Evolutionary conservation across 345 rosid genomes (phyloP).

Genomic region (Salix viminalis): DNA sequence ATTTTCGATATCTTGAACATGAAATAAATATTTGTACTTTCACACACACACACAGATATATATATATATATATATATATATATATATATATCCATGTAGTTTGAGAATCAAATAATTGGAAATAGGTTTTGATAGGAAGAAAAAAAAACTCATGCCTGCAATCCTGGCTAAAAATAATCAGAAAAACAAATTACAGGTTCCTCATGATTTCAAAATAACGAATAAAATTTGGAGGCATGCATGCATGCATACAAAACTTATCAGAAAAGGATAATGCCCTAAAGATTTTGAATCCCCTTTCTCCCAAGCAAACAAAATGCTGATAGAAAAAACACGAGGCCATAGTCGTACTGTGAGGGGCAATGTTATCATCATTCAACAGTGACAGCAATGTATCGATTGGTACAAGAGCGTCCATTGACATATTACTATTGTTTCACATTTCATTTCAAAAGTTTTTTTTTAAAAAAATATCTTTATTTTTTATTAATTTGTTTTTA

Average conservation of each 20-base stretch:
- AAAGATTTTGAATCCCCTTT: background rate
- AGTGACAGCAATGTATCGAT: background rate
- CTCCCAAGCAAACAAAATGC: conserved; percentile 3
- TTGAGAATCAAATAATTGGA: background rate
- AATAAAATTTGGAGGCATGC: background rate
- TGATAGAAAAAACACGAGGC: conserved; percentile 9
- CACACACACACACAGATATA: no score
- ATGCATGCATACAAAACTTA: background rate
- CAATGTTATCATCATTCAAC: background rate
- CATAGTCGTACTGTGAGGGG: background rate
- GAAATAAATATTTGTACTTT: background rate
- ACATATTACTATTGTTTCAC: background rate
- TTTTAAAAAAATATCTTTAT: no score
- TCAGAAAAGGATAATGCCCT: background rate
- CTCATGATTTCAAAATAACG: background rate
- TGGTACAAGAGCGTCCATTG: background rate
- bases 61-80: no score
- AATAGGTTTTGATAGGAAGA: background rate
- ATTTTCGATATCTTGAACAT: background rate
- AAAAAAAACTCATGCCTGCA: background rate
- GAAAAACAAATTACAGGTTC: background rate
- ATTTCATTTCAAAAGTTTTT: no score
- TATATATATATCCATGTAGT: background rate
- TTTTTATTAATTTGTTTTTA: no score
- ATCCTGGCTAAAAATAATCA: background rate